Conservation (phyloP, 352 stramenopile species). For the Hyaloperonospora arabidopsidis region DNA sequence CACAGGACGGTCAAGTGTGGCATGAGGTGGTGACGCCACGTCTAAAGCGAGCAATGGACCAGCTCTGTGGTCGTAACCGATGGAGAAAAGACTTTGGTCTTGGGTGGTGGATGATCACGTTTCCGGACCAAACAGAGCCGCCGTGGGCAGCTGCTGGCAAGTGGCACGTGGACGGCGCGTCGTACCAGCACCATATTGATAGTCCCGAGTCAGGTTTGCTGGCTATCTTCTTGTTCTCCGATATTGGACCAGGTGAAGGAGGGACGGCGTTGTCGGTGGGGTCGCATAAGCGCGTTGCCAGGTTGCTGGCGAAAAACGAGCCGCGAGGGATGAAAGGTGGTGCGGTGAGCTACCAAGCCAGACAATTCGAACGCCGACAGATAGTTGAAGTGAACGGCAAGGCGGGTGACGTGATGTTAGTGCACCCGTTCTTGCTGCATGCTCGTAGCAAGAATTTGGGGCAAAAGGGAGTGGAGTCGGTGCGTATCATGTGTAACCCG, state of each 20-base stretch:
- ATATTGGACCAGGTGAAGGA: constrained; percentile 50
- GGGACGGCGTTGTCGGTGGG: constrained; percentile 61
- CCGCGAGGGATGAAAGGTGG: constrained; percentile 54
- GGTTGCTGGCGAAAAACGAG: constrained; percentile 41
- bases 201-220: constrained; percentile 61
- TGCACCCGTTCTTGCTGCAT: constrained; percentile 75
- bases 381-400: constrained; percentile 61
- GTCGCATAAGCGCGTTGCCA: constrained; percentile 54
- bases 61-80: constrained; percentile 51
- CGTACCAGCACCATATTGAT: constrained; percentile 68
- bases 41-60: constrained; percentile 51
- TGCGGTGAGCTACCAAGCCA: constrained; percentile 39
- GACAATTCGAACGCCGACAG: constrained; percentile 21
- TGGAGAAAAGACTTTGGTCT: constrained; percentile 62
- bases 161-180: constrained; percentile 76
- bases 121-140: constrained; percentile 39
- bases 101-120: constrained; percentile 83
- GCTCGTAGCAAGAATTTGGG: constrained; percentile 66
- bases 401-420: constrained; percentile 71
- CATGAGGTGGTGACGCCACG: constrained; percentile 33
- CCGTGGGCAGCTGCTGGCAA: constrained; percentile 64
- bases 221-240: constrained; percentile 78
- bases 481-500: constrained; percentile 71
- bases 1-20: constrained; percentile 36
- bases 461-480: constrained; percentile 36